phyloP scores from a whole-genome alignment of 768 basidiomycete species.

The Lactifluus rugatus region DNA sequence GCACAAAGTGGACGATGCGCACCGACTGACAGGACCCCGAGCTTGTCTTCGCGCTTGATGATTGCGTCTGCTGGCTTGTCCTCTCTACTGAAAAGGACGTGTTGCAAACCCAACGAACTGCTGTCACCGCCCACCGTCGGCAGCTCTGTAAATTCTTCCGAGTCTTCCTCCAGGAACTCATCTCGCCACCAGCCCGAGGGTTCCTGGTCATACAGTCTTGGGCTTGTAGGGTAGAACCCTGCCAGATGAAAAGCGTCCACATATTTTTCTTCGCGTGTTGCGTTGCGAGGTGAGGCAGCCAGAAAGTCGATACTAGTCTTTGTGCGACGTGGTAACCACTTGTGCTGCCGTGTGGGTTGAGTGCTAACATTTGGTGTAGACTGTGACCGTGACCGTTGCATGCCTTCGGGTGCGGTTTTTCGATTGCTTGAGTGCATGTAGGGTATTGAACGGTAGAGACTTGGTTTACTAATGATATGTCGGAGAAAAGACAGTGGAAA shows the following conservation, averaged over 20 bases:
- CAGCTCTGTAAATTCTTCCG: conserved; percentile 17
- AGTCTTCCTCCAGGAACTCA: conserved; percentile 23
- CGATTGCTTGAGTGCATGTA: conserved; percentile 3
- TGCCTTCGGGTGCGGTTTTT: conserved; percentile 10
- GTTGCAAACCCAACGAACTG: conserved; percentile 20
- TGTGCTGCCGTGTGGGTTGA: background rate
- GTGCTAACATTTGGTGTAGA: conserved; percentile 24
- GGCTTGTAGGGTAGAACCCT: conserved; percentile 38
- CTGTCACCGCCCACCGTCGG: conserved; percentile 21
- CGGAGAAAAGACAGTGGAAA: background rate
- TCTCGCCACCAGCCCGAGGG: conserved; percentile 37
- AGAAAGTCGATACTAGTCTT: conserved; percentile 18
- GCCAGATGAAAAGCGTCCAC: conserved; percentile 42
- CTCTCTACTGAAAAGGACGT: conserved; percentile 25
- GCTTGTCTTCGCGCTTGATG: conserved; percentile 39
- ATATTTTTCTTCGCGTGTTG: conserved; percentile 23
- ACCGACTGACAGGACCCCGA: conserved; percentile 40
- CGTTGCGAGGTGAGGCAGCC: conserved; percentile 11
- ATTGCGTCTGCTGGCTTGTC: conserved; percentile 31
- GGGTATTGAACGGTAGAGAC: background rate
- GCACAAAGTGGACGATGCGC: conserved; percentile 15
- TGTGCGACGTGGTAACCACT: conserved; percentile 12
- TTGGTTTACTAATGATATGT: background rate
- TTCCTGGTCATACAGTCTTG: conserved; percentile 22
- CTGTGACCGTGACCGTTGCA: conserved; percentile 26